These are phyloP conservation scores for Prinsepia uniflora DNA, from an alignment of 306 rosid genomes.

Conservation along the genomic window DNA sequence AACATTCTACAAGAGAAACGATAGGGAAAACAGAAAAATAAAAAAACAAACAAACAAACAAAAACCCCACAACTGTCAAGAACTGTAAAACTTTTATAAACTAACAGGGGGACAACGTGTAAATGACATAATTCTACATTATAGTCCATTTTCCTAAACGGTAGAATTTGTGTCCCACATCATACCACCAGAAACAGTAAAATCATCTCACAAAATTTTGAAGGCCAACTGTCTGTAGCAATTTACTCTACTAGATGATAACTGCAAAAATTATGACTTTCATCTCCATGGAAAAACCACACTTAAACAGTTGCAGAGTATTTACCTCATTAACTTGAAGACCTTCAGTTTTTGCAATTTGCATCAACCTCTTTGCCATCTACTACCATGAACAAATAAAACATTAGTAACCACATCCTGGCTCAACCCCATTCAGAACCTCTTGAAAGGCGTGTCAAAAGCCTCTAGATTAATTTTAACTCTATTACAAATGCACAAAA, in stretches of 20 bases:
- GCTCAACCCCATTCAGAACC: neutral
- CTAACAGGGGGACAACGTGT: neutral
- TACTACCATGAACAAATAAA: conserved; percentile 44
- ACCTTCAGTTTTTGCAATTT: conserved; percentile 76
- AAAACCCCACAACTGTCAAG: neutral
- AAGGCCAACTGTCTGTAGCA: neutral
- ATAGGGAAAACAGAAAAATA: neutral
- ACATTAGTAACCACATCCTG: neutral
- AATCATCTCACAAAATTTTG: neutral
- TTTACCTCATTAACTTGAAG: conserved; percentile 83
- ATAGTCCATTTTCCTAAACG: neutral
- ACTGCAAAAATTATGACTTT: neutral
- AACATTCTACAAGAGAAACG: neutral
- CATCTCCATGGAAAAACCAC: conserved; percentile 18
- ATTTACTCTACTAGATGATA: neutral
- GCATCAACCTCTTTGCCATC: conserved; percentile 90
- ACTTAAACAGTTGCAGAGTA: conserved; percentile 4
- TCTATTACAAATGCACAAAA: neutral
- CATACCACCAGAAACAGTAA: neutral
- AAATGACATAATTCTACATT: neutral
- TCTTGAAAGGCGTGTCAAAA: neutral
- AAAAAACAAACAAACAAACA: neutral
- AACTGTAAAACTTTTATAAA: neutral
- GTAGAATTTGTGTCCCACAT: neutral
- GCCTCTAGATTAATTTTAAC: neutral